Evolutionary conservation across 2,329 filamentous ascomycete genomes (phyloP).

Genomic region (Cordyceps tenuipes): DNA sequence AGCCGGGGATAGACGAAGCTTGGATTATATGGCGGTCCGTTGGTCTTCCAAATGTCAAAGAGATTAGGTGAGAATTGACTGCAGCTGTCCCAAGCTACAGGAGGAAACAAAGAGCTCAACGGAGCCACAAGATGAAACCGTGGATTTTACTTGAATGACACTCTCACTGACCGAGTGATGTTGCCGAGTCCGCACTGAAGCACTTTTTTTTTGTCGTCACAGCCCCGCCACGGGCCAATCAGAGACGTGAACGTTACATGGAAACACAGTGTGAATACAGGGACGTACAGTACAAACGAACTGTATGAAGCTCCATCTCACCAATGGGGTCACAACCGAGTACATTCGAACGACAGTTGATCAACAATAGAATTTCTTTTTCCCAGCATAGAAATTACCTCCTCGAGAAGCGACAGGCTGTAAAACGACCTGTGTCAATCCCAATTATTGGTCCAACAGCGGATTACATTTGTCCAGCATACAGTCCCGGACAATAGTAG

Average conservation of each 20-base stretch:
- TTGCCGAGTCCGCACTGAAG: background rate
- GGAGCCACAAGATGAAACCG: background rate
- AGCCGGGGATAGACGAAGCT: background rate
- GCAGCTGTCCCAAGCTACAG: background rate
- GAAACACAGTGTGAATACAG: background rate
- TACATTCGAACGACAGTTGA: too few species aligned
- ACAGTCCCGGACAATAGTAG: too few species aligned
- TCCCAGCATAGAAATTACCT: too few species aligned
- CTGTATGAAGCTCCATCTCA: too few species aligned
- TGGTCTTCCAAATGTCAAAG: too few species aligned
- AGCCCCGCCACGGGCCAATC: background rate
- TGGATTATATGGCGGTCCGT: background rate
- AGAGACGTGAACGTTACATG: background rate
- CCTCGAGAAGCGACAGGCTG: too few species aligned
- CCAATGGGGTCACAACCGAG: too few species aligned
- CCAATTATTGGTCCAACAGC: too few species aligned
- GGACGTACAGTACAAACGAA: background rate
- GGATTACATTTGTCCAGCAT: too few species aligned
- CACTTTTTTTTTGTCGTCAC: background rate
- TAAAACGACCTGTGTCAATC: too few species aligned
- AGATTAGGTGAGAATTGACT: background rate
- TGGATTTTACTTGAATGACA: background rate
- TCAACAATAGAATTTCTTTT: too few species aligned
- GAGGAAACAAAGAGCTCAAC: background rate
- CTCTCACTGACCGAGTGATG: background rate